Conservation (phyloP, 192 early-diverging fungal genomes). For the Entophlyctis luteolus region DNA sequence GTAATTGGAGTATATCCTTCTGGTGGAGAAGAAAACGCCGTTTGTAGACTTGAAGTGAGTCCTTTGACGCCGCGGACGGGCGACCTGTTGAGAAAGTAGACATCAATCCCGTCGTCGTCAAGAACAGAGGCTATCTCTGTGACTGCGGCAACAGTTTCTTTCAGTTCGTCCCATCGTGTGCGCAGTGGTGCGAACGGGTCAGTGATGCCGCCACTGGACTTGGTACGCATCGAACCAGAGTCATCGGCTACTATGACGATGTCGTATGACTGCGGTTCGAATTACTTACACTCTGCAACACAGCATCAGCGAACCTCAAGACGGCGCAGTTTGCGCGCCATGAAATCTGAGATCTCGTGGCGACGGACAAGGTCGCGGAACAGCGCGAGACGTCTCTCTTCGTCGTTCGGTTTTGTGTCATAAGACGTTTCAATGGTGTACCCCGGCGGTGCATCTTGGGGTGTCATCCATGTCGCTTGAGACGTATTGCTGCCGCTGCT, state of each 20-base stretch:
- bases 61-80: background rate
- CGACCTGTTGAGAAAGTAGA: conserved; percentile 22
- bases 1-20: background rate
- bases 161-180: conserved; percentile 29
- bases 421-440: too few species aligned
- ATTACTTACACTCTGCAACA: background rate
- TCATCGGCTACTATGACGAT: conserved; percentile 23
- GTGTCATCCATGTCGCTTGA: too few species aligned
- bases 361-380: background rate
- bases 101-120: conserved; percentile 19
- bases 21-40: background rate
- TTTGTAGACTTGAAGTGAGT: background rate
- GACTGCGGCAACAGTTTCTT: background rate
- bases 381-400: background rate
- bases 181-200: conserved; percentile 11
- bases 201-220: background rate
- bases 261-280: conserved; percentile 7
- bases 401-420: too few species aligned
- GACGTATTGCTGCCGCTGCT: too few species aligned
- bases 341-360: conserved; percentile 12
- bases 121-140: conserved; percentile 11
- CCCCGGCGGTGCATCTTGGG: too few species aligned
- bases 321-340: conserved; percentile 5
- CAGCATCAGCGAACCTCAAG: conserved; percentile 1
- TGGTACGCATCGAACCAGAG: conserved; percentile 21